phyloP scores from a whole-genome alignment of 83 land plant genomes.

The Larix sibirica region DNA sequence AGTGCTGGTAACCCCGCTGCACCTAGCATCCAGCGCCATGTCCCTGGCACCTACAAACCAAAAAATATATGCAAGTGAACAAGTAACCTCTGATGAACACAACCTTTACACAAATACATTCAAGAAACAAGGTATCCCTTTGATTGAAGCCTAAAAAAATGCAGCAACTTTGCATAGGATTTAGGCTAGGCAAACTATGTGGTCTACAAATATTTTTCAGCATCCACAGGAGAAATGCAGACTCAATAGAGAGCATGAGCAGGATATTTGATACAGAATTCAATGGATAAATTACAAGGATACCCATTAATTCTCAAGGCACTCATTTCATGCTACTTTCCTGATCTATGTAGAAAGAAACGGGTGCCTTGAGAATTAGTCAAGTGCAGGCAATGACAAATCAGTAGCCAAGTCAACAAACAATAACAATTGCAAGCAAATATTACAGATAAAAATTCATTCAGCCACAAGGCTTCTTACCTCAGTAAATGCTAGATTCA shows the following conservation, averaged over 20 bases:
- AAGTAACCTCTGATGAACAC: background rate
- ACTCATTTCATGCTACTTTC: background rate
- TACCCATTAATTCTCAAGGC: no score
- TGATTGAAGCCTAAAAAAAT: background rate
- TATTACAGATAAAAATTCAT: background rate
- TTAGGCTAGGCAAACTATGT: background rate
- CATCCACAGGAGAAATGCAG: background rate
- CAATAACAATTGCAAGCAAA: background rate
- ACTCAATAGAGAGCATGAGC: background rate
- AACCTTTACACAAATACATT: background rate
- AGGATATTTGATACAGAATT: background rate
- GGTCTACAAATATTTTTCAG: background rate
- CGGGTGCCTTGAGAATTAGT: background rate
- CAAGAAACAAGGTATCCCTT: background rate
- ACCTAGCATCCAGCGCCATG: slow-evolving; percentile 98
- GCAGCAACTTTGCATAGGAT: background rate
- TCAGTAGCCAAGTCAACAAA: background rate
- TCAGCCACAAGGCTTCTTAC: slow-evolving; percentile 25
- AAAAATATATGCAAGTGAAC: background rate
- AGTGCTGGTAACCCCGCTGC: slow-evolving; percentile 82
- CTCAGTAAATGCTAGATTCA: slow-evolving; percentile 89
- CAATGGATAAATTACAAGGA: background rate
- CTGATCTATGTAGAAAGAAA: background rate
- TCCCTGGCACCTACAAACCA: slow-evolving; percentile 67
- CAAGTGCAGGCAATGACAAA: background rate